Percentiles rank a stretch among this genome's conserved stretches.
Evolutionary conservation across 208 protist species (phyloP).

Genomic region (Tritrichomonas foetus): DNA sequence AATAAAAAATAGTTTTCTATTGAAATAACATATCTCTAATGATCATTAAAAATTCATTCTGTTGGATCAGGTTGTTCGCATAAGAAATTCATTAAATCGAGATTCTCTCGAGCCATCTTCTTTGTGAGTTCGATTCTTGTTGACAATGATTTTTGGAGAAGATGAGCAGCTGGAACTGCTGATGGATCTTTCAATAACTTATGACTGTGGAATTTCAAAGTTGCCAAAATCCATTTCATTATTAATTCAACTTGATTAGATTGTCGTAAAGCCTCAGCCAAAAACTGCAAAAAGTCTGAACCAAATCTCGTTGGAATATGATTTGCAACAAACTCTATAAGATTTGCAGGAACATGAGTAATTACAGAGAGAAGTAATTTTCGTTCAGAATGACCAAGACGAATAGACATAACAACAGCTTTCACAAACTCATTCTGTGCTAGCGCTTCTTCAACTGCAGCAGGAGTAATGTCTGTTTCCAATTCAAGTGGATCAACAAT

Average conservation of each 20-base stretch:
- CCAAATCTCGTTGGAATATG: not conserved
- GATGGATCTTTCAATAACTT: not conserved
- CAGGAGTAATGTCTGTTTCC: not conserved
- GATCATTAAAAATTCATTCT: too few species aligned
- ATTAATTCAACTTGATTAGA: not conserved
- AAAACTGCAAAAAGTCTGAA: not conserved
- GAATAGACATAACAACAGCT: not conserved
- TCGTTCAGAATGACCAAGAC: not conserved
- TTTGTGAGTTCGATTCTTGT: not conserved
- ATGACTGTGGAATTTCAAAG: not conserved
- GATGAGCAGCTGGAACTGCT: not conserved
- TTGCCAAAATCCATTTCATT: not conserved
- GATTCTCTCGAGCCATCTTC: not conserved
- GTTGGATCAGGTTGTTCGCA: constrained; percentile 17
- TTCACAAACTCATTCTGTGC: not conserved
- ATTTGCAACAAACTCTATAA: not conserved
- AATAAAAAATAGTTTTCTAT: too few species aligned
- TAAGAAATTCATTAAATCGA: not conserved
- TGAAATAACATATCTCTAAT: too few species aligned
- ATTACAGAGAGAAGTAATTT: not conserved
- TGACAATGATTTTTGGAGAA: not conserved
- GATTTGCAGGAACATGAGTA: not conserved
- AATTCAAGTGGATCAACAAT: constrained; percentile 8
- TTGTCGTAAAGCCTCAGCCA: not conserved
- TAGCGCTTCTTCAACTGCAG: not conserved